Conservation (phyloP, 2,329 filamentous ascomycete species). For the Alternaria ventricosa region DNA sequence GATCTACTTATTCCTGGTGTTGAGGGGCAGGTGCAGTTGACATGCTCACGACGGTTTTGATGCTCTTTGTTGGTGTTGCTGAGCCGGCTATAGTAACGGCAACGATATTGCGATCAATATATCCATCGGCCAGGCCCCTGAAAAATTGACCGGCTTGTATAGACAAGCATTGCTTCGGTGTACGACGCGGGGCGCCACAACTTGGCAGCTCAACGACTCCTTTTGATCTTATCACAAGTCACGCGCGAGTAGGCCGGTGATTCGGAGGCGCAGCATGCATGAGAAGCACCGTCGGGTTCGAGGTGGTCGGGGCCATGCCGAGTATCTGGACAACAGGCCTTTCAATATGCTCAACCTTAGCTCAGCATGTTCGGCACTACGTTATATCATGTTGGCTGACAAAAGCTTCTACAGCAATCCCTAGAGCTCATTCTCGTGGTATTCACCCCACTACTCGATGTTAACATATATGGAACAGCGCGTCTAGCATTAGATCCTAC, state of each 20-base stretch:
- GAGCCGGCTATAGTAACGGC: not conserved
- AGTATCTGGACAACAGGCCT: not conserved
- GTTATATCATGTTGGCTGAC: no score
- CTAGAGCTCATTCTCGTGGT: no score
- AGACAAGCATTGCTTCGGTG: not conserved
- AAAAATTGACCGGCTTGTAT: not conserved
- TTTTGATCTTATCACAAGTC: not conserved
- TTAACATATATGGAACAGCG: no score
- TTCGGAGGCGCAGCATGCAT: not conserved
- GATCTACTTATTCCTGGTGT: not conserved
- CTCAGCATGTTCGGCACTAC: not conserved
- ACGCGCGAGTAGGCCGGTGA: accelerated
- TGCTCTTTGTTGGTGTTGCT: not conserved
- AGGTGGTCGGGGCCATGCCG: not conserved
- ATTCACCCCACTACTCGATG: no score
- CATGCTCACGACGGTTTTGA: not conserved
- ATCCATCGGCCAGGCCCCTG: not conserved
- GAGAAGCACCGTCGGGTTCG: not conserved
- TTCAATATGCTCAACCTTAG: not conserved
- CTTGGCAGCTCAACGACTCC: slow-evolving; percentile 1
- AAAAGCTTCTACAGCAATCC: no score
- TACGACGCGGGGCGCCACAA: not conserved
- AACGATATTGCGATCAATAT: not conserved
- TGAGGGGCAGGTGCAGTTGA: not conserved
- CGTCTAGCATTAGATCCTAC: no score